Base-by-base conservation (phyloP, 2,329 filamentous ascomycete genomes). In the Cladosporium sphaerospermum region DNA sequence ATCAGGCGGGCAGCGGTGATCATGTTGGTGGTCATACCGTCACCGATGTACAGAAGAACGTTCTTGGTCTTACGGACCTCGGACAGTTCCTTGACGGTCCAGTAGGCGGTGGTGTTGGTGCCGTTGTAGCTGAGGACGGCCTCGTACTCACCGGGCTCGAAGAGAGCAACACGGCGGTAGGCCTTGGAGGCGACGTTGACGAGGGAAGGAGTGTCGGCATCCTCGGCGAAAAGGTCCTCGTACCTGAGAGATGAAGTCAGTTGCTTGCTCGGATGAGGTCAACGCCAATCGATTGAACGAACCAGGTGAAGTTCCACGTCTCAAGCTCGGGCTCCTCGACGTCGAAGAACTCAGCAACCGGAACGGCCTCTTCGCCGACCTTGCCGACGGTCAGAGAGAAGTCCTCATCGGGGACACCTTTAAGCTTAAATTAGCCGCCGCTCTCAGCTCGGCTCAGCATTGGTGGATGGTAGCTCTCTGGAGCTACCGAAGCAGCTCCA, bases 221-320 rank as follows among this genome's bases (percentile, higher is more conserved):
- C 88, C 64, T 83, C 74, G 28, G 88, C 88, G 66, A 89, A 95
- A 23, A 89, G 79, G 63, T 95, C 80, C 77, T 58, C 58, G 55
- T 52, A 58, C 48, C 48, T 51, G 32, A 4, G 2, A 1, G 16
- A 18, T 18, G 16, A 53, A 40, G 50, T 56, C 34, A 39, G 36
- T 19, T 28, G 4, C 7, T 7, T 28, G 23, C 34, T 44, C 14
- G 51, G 18, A n/a, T 11, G 18, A 46, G 11, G 36, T 51, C 45
- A 31, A 28, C 28, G 7, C 23, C 23, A 5, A 28, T 28, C 7
- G 23, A 2, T 11, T 37, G 2, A 75, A 92, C 89, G 64, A 81
- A 92, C 86, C 86, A 93, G n/a, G 78, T 78, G 66, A 93, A 93
- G 59, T 83, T 80, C 89, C 89, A 95, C 58, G 77, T 84, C 76